phyloP scores from a whole-genome alignment of 2,329 filamentous ascomycete species.

The Aspergillus transmontanensis region DNA sequence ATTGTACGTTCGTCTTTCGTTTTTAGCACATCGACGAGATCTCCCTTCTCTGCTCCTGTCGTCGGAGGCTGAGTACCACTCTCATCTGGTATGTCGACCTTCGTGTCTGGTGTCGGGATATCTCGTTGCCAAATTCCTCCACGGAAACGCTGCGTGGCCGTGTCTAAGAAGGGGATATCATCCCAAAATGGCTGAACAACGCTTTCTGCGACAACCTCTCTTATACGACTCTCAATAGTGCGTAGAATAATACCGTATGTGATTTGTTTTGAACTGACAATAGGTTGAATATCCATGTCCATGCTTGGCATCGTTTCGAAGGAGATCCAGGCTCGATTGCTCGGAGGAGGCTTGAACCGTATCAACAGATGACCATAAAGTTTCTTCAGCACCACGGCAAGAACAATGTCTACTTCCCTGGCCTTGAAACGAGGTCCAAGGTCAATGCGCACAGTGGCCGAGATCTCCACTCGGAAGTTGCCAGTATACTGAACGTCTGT shows the following conservation, averaged over 20 bases:
- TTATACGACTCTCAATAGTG: slow-evolving; percentile 92
- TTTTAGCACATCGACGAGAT: slow-evolving; percentile 31
- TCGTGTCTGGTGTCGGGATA: slow-evolving; percentile 44
- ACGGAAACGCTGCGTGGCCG: slow-evolving; percentile 73
- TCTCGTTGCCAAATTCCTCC: slow-evolving; percentile 76
- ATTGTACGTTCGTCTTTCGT: slow-evolving; percentile 37
- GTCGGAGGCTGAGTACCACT: slow-evolving; percentile 27
- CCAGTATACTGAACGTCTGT: slow-evolving; percentile 87
- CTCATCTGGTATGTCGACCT: slow-evolving; percentile 42
- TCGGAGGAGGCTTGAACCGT: slow-evolving; percentile 90
- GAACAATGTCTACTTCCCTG: slow-evolving; percentile 82
- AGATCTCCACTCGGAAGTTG: slow-evolving; percentile 85
- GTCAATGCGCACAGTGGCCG: slow-evolving; percentile 90
- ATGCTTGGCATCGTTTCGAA: slow-evolving; percentile 94
- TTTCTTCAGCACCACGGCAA: slow-evolving; percentile 82
- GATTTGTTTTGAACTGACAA: slow-evolving; percentile 92
- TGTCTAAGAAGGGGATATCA: slow-evolving; percentile 87
- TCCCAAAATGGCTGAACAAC: slow-evolving; percentile 95
- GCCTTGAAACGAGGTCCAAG: slow-evolving; percentile 85
- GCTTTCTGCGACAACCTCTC: slow-evolving; percentile 90
- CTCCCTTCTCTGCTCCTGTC: slow-evolving; percentile 20
- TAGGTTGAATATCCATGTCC: slow-evolving; percentile 90
- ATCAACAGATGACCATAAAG: slow-evolving; percentile 83
- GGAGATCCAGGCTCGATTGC: slow-evolving; percentile 93
- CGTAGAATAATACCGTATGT: slow-evolving; percentile 90